phyloP scores from a whole-genome alignment of 441 rosid genomes.

The Eutrema salsugineum region DNA sequence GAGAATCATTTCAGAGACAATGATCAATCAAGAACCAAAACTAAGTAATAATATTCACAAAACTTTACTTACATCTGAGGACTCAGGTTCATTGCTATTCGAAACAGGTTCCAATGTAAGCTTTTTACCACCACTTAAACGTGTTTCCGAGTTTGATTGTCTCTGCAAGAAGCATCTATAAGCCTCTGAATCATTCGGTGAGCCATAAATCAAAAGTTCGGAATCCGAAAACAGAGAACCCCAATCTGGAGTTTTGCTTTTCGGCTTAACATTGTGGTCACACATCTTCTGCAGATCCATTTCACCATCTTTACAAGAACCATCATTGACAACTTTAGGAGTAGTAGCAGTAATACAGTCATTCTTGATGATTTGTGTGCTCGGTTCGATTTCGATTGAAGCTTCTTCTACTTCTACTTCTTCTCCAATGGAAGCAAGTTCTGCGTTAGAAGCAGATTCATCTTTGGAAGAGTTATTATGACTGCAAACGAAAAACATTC shows the following conservation, averaged over 20 bases:
- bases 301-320: slow-evolving; percentile 5
- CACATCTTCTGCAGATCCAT: slow-evolving; percentile 28
- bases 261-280: slow-evolving; percentile 27
- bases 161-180: slow-evolving; percentile 50
- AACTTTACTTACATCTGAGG: slow-evolving; percentile 5
- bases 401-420: slow-evolving; percentile 59
- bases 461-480: slow-evolving; percentile 27
- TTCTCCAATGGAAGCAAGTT: slow-evolving; percentile 52
- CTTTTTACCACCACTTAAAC: slow-evolving; percentile 4
- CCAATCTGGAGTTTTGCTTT: slow-evolving; percentile 54
- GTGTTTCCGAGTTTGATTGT: slow-evolving; percentile 34
- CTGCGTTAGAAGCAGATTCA: slow-evolving; percentile 23
- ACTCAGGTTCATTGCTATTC: not conserved
- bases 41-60: not conserved
- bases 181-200: slow-evolving; percentile 48
- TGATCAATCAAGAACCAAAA: slow-evolving; percentile 14
- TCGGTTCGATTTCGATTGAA: slow-evolving; percentile 37
- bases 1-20: not conserved
- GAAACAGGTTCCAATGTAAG: not conserved
- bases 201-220: slow-evolving; percentile 52
- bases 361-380: slow-evolving; percentile 25
- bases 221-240: slow-evolving; percentile 53
- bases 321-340: slow-evolving; percentile 9
- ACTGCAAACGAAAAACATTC: slow-evolving; percentile 12
- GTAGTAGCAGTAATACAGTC: slow-evolving; percentile 25